Base-by-base conservation (phyloP, 2,329 filamentous ascomycete species). In the Dactylellina haptotyla region DNA sequence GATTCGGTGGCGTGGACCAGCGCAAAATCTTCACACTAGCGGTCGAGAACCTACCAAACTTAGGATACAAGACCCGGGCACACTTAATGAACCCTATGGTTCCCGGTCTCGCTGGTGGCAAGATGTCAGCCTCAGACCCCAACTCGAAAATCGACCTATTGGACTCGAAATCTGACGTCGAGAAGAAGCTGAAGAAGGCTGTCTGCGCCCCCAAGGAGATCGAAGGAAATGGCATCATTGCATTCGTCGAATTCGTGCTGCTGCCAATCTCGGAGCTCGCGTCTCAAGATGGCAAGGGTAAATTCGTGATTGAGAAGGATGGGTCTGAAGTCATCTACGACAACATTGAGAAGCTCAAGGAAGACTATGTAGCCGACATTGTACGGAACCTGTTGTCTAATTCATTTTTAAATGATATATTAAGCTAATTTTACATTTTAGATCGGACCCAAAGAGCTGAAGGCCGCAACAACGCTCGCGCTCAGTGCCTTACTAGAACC, bases 111-210 rank as follows among this genome's bases (percentile, higher is more conserved):
- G 84, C 86, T 76, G 89, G 77, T 16, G 77, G 76, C n/a, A 78
- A 78, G 45, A 78, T 79, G 77, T 77, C 76, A 3, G 77, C 76
- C 6, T 78, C 77, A 14, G 77, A 78, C 77, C 82, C 83, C 77
- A 89, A 93, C 81, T 91, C 88, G 79, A 97, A 97, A 83, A 96
- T 98, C 76, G 95, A 98, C 79, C 85, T 98, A n/a, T 86, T 98
- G 16, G 95, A 98, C 79, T 77, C 86, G 0, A 83, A 90, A 0
- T 92, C 96, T 0, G 82, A 83, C 1, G 90, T 98, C 12, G 84
- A 85, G 77, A 92, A 90, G 84, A 97, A 97, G 84, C 84, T 96
- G 59, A 89, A 89, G 79, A 97, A 97, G 82, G 93, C 94, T 0
- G 87, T 90, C 75, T 91, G 90, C 20, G 87, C 87, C 14, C 93